These are phyloP conservation scores for Anisodus acutangulus DNA, from an alignment of 257 asterid genomes.

Conservation along the genomic window DNA sequence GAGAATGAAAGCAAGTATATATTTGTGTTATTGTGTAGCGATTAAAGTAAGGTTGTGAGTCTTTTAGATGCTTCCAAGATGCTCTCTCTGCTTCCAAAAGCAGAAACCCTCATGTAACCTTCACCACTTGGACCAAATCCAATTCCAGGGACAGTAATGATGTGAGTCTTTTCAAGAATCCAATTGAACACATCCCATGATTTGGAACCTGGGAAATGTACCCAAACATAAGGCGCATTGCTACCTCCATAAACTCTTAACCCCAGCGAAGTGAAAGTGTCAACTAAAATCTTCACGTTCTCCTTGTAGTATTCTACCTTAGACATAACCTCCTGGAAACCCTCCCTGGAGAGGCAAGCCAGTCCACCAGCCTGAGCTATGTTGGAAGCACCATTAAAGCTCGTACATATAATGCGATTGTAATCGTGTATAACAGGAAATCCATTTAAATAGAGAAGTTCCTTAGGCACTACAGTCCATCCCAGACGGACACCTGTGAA, in stretches of 20 bases:
- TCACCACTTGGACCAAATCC: conserved; percentile 95
- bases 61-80: conserved; percentile 77
- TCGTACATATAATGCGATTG: conserved; percentile 71
- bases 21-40: background rate
- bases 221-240: conserved; percentile 94
- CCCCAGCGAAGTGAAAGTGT: conserved; percentile 70
- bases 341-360: conserved; percentile 70
- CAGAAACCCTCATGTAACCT: conserved; percentile 78
- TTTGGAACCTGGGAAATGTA: conserved; percentile 78
- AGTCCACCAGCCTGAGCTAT: conserved; percentile 92
- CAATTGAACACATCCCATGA: conserved; percentile 82
- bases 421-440: conserved; percentile 76
- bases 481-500: conserved; percentile 94
- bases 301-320: conserved; percentile 70
- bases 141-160: conserved; percentile 83
- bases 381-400: conserved; percentile 88
- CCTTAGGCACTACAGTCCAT: conserved; percentile 92
- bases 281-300: conserved; percentile 69
- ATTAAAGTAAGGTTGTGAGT: conserved; percentile 33
- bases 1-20: background rate
- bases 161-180: conserved; percentile 77
- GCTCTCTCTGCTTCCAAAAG: conserved; percentile 72
- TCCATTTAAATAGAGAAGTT: conserved; percentile 72
- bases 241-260: conserved; percentile 70
- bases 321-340: conserved; percentile 61